These are phyloP conservation scores for Prunus dulcis DNA, from an alignment of 306 rosid genomes.

Conservation along the genomic window DNA sequence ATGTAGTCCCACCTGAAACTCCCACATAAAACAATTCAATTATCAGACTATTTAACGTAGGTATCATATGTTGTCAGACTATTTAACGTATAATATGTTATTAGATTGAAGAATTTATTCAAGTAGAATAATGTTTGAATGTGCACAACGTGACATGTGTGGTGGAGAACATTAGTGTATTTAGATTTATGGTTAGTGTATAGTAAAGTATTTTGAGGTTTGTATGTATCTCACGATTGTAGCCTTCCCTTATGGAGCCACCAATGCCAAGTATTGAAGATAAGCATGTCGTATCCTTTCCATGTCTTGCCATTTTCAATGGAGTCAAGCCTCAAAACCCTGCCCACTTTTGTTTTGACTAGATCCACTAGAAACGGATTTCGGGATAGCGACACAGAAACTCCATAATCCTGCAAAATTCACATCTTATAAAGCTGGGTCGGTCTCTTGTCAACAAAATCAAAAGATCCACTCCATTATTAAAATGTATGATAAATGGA, in stretches of 20 bases:
- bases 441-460: no score
- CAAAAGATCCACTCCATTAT: no score
- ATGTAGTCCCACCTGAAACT: conserved; percentile 36
- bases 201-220: no score
- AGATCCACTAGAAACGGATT: conserved; percentile 43
- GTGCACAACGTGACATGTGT: no score
- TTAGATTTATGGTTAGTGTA: no score
- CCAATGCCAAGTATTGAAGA: conserved; percentile 58
- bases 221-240: conserved; percentile 23
- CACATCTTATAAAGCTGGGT: not conserved
- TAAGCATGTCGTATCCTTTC: conserved; percentile 40
- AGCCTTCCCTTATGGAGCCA: conserved; percentile 40
- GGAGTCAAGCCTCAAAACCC: conserved; percentile 42
- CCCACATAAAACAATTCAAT: not conserved
- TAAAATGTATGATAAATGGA: no score
- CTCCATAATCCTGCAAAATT: conserved; percentile 26
- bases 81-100: not conserved
- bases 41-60: not conserved
- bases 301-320: conserved; percentile 35
- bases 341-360: conserved; percentile 28
- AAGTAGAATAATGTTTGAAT: not conserved
- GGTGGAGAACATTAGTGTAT: no score
- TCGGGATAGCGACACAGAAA: conserved; percentile 24
- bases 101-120: not conserved
- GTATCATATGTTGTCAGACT: not conserved